phyloP scores from a whole-genome alignment of 768 basidiomycete genomes.

The Boletus vermiculosoides region DNA sequence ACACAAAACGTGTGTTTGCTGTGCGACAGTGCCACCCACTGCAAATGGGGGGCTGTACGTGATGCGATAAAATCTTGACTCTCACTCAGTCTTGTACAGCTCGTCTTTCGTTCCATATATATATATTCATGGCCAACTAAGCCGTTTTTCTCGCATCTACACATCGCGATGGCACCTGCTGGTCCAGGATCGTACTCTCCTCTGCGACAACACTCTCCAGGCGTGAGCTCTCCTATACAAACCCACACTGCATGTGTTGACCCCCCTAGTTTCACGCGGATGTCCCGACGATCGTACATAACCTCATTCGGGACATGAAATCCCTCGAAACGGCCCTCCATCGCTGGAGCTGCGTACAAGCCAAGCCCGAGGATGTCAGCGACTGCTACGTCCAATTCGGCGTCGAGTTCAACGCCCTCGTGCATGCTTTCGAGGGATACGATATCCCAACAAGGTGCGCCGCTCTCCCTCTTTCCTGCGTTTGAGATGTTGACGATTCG shows the following conservation, averaged over 20 bases:
- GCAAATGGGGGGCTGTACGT: background rate
- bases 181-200: constrained; percentile 4
- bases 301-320: constrained; percentile 79
- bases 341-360: constrained; percentile 62
- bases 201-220: background rate
- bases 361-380: constrained; percentile 72
- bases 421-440: constrained; percentile 70
- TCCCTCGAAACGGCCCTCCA: constrained; percentile 70
- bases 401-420: constrained; percentile 81
- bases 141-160: background rate
- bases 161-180: constrained; percentile 14
- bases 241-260: background rate
- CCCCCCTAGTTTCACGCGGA: constrained; percentile 31
- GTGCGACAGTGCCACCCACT: background rate
- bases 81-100: background rate
- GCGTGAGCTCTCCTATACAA: background rate
- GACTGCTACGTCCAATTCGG: constrained; percentile 88
- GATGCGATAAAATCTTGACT: background rate
- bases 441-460: constrained; percentile 76
- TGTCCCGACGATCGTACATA: constrained; percentile 59
- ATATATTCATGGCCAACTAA: background rate
- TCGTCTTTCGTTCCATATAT: background rate
- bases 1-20: background rate
- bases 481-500: background rate
- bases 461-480: background rate